These are phyloP conservation scores for Sporothrix luriei DNA, from an alignment of 2,329 filamentous ascomycete genomes.

Conservation along the genomic window DNA sequence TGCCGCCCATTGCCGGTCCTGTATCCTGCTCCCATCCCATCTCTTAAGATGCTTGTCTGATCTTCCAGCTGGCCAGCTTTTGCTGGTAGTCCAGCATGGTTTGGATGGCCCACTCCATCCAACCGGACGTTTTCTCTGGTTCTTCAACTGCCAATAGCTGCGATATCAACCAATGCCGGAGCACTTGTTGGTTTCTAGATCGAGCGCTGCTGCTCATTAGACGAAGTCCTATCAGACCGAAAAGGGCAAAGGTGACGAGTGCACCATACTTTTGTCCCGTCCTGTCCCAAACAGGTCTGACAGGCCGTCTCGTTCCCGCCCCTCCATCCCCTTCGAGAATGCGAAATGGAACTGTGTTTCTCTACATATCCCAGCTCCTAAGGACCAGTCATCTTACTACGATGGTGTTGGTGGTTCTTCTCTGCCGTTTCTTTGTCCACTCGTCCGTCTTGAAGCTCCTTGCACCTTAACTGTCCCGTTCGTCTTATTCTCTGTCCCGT, in stretches of 20 bases:
- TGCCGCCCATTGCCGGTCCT: not conserved
- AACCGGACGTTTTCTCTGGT: not conserved
- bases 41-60: slow-evolving; percentile 13
- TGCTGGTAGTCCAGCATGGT: not conserved
- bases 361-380: slow-evolving; percentile 12
- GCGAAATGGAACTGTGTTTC: slow-evolving; percentile 25
- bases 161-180: not conserved
- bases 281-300: slow-evolving; percentile 23
- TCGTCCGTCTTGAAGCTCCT: not conserved
- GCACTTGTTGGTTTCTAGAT: not conserved
- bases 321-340: slow-evolving; percentile 22
- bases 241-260: not conserved
- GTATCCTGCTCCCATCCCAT: not conserved
- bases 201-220: not conserved
- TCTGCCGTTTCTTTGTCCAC: slow-evolving; percentile 11
- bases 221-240: slow-evolving; percentile 2
- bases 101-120: not conserved
- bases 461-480: slow-evolving; percentile 4
- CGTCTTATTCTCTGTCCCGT: slow-evolving; percentile 3
- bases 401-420: not conserved
- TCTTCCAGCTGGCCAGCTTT: not conserved
- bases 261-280: slow-evolving; percentile 17
- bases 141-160: not conserved
- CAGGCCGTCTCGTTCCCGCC: slow-evolving; percentile 27
- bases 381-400: not conserved